Conservation (phyloP, 1,139 yeast genomes). For the Debaryomycetaceae sp. region DNA sequence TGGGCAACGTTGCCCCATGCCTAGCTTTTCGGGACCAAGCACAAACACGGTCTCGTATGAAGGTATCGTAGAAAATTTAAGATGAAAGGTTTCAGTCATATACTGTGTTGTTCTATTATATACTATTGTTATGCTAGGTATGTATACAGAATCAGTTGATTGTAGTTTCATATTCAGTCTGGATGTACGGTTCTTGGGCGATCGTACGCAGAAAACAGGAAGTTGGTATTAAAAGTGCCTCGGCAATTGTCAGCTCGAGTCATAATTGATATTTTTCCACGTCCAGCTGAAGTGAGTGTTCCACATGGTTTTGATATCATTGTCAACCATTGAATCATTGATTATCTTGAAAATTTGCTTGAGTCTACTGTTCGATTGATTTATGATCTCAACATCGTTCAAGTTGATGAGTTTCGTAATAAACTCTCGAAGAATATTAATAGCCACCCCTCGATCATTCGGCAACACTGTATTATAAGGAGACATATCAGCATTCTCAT, state of each 20-base stretch:
- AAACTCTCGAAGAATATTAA: constrained; percentile 18
- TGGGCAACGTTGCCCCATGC: no score
- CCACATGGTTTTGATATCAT: constrained; percentile 15
- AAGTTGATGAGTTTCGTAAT: constrained; percentile 18
- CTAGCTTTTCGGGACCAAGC: no score
- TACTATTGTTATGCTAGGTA: not conserved
- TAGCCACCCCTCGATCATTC: constrained; percentile 23
- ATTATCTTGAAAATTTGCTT: constrained; percentile 19
- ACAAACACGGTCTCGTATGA: no score
- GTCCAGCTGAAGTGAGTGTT: constrained; percentile 7
- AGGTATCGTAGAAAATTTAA: no score
- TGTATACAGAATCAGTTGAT: not conserved
- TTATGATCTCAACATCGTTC: constrained; percentile 10
- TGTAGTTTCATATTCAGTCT: not conserved
- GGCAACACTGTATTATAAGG: constrained; percentile 16
- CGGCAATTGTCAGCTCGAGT: not conserved
- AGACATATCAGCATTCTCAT: not conserved
- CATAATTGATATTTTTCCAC: not conserved
- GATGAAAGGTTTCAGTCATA: no score
- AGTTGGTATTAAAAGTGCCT: not conserved
- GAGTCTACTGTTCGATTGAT: constrained; percentile 15
- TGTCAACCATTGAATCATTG: constrained; percentile 20
- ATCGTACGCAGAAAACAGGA: not conserved
- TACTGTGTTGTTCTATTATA: not conserved
- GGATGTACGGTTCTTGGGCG: not conserved